These are phyloP conservation scores for Arthrobotrys iridis DNA, from an alignment of 2,329 filamentous ascomycete genomes.

Conservation along the genomic window DNA sequence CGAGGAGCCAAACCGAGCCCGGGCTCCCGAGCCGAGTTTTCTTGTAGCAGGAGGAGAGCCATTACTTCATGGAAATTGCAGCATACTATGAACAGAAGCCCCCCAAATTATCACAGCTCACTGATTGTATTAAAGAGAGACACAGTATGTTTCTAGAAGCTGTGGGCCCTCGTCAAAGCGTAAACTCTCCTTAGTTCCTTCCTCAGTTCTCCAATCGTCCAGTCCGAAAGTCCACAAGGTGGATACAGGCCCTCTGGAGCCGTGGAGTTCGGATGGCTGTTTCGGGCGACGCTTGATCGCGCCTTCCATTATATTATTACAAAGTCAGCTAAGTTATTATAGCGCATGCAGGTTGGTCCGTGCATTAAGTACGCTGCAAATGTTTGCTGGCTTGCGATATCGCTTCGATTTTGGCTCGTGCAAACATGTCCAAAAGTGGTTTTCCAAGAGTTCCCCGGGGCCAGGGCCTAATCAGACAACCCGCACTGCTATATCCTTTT, in stretches of 20 bases:
- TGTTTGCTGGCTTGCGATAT: constrained; percentile 30
- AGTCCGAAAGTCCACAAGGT: background rate
- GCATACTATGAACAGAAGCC: background rate
- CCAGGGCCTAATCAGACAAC: background rate
- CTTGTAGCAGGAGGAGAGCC: background rate
- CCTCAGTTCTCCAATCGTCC: background rate
- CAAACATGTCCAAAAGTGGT: background rate
- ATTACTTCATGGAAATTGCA: background rate
- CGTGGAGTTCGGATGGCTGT: constrained; percentile 52
- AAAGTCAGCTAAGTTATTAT: constrained; percentile 36
- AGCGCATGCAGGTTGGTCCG: constrained; percentile 47
- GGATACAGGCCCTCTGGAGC: constrained; percentile 10
- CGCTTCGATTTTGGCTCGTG: constrained; percentile 15
- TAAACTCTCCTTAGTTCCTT: constrained; percentile 1
- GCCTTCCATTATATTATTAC: constrained; percentile 43
- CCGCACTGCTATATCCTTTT: background rate
- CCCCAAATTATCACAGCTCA: no score
- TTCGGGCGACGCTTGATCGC: constrained; percentile 49
- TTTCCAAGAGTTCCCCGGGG: background rate
- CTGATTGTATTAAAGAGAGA: background rate
- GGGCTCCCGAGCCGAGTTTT: constrained; percentile 7
- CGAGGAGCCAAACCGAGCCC: constrained; percentile 3
- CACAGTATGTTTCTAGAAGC: constrained; percentile 11
- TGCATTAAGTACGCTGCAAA: constrained; percentile 24
- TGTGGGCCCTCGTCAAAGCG: constrained; percentile 17